phyloP scores from a whole-genome alignment of 2,329 filamentous ascomycete genomes.

The Phoma herbarum region DNA sequence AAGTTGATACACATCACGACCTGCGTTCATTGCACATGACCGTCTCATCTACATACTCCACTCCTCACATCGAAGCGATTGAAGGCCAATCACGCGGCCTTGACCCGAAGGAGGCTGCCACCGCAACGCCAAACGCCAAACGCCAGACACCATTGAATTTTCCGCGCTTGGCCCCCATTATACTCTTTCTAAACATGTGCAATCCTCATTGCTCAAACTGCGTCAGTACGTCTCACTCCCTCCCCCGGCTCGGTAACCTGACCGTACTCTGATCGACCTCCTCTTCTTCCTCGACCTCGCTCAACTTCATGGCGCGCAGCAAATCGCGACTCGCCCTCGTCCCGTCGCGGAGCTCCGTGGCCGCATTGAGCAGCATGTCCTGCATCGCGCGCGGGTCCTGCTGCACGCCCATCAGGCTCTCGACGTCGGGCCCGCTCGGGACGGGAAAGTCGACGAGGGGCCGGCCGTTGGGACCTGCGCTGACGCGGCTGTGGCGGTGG shows the following conservation, averaged over 20 bases:
- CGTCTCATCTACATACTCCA: background rate
- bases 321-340: constrained; percentile 42
- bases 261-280: constrained; percentile 24
- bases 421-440: constrained; percentile 41
- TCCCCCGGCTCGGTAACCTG: constrained; percentile 15
- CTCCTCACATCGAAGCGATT: background rate
- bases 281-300: constrained; percentile 33
- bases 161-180: too few species aligned
- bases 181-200: too few species aligned
- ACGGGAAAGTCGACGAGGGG: constrained; percentile 48
- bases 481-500: constrained; percentile 35
- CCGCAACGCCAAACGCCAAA: background rate
- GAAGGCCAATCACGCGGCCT: too few species aligned
- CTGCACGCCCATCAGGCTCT: constrained; percentile 35
- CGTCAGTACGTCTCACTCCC: too few species aligned
- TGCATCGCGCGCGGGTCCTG: constrained; percentile 32
- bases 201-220: too few species aligned
- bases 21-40: background rate
- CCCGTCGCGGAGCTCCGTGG: constrained; percentile 44
- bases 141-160: too few species aligned
- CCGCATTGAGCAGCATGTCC: constrained; percentile 42
- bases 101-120: too few species aligned
- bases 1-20: background rate
- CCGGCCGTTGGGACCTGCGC: constrained; percentile 43
- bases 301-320: constrained; percentile 44